Evolutionary conservation across 139 green algal species (phyloP), one percentile per base, ranked within the genome.

Genomic region (Coelastrella sp.): DNA sequence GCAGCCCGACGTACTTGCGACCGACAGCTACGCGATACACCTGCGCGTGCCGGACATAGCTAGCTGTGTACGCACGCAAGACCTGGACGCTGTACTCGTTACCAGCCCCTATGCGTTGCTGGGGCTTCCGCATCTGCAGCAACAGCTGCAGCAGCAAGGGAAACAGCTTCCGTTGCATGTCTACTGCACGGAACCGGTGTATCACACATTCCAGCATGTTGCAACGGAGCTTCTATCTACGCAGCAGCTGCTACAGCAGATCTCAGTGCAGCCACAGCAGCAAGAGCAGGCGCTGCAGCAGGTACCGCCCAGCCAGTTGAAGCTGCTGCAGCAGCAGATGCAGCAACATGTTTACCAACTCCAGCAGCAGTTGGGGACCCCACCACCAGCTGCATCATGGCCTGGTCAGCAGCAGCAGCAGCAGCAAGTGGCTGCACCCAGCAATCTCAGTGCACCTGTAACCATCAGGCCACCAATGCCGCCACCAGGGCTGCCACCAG

Each of bases 111-210:
- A 71, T 66, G 83, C 65, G 19, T 19, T 88, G 68, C 54, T 88
- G 17, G 83, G 58, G 11, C 5, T 88, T 47, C 68, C 83, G 14
- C 23, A 80, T 10, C 68, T 88, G 54, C 66, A 80, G 66, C 47
- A 80, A 57, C 54, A 23, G 83, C 68, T 88, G 47, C 83, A 88
- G 68, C 68, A 88, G 32, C 61, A 88, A n/a, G 83, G 83, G 54
- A 73, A 57, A 7, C 23, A 60, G 54, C 68, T 88, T 23, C 83
- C 83, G 5, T 20, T 88, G 54, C 83, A 88, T 13, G 5, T 80
- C 13, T 88, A 88, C 68, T 88, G 83, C 83, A 81, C 83, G 4
- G 83, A 88, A 23, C 83, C 83, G 3, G 77, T 73, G 65, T 80
- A 80, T 57, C 83, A 88, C 58, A 47, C 16, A 47, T 88, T 88